phyloP scores from a whole-genome alignment of 1,284 basidiomycete species.

The Gymnopus androsaceus region DNA sequence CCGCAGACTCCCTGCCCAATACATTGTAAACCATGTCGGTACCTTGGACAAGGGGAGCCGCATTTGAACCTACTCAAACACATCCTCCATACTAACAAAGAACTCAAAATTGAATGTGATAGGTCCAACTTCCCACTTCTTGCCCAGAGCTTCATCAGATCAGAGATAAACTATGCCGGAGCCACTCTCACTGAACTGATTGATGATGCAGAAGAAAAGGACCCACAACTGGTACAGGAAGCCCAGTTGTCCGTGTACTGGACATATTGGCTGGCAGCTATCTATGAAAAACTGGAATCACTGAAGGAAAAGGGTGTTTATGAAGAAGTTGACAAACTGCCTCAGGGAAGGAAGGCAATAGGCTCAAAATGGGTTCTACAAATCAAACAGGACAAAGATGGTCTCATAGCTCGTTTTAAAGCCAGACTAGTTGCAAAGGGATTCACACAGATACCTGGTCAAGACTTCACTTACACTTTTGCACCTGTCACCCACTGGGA shows the following conservation, averaged over 20 bases:
- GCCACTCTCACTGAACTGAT: constrained; percentile 20
- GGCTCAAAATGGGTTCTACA: constrained; percentile 23
- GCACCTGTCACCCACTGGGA: too few species aligned
- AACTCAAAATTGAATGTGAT: constrained; percentile 9
- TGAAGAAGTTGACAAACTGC: constrained; percentile 10
- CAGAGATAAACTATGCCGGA: constrained; percentile 11
- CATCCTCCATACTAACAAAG: constrained; percentile 3
- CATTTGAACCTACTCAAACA: neutral
- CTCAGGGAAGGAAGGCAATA: constrained; percentile 18
- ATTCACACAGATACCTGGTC: too few species aligned
- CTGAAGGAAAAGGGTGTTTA: constrained; percentile 14
- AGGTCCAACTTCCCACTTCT: neutral
- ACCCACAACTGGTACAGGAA: constrained; percentile 16
- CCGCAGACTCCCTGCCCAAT: neutral
- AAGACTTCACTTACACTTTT: too few species aligned
- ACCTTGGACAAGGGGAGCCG: neutral
- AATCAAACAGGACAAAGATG: constrained; percentile 36
- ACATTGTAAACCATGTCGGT: neutral
- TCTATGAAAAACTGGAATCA: constrained; percentile 23
- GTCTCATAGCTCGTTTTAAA: constrained; percentile 34
- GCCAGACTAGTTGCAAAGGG: constrained; percentile 42
- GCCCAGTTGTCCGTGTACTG: constrained; percentile 3
- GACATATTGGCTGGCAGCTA: constrained; percentile 2
- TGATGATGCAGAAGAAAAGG: constrained; percentile 20
- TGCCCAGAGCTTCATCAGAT: neutral